Base-by-base conservation (phyloP, 345 rosid genomes). In the Bruguiera parviflora region DNA sequence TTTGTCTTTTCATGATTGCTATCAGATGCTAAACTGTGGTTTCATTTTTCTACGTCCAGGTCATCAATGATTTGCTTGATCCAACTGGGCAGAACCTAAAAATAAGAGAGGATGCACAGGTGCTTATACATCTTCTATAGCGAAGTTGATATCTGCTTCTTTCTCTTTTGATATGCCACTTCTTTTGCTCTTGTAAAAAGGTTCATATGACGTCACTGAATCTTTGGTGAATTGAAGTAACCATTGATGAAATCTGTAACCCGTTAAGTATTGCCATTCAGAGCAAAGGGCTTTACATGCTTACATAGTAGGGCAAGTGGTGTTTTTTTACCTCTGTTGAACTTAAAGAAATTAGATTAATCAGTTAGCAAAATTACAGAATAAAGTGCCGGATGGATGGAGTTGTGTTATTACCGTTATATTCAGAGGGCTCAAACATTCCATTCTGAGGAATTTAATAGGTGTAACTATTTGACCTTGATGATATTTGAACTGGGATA, bases 91-190 rank as follows among this genome's bases (percentile, higher is more conserved):
- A 94, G 79, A 94, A 94, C 78, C 89, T 94, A 63, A 81, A 92
- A 74, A 86, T 94, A 79, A 83, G 98, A 69, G 97, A 94, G 76
- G 98, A 94, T 75, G 69, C 88, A 51, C 96, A 94, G 97, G 98
- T 94, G 67, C n/a, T 64, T 19, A 65, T 16, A 33, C 3, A 20
- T 70, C 2, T 16, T 1, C 18, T 7, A 58, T 68, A 63, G 61
- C 25, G 65, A 20, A 25, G 16, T 46, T 37, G 22, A 24, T 8
- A 5, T 55, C 47, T 35, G 27, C 67, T 71, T 28, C 55, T 1
- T 29, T 37, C 31, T 47, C 24, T 27, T 37, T 64, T 61, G 31
- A 69, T 63, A 52, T 25, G 15, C 27, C 43, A 3, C 25, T 47
- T 62, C 52, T 25, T 53, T 53, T 64, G 20, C 35, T 64, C 58